phyloP scores from a whole-genome alignment of 2,329 filamentous ascomycete species.

The Pezicula radicicola region DNA sequence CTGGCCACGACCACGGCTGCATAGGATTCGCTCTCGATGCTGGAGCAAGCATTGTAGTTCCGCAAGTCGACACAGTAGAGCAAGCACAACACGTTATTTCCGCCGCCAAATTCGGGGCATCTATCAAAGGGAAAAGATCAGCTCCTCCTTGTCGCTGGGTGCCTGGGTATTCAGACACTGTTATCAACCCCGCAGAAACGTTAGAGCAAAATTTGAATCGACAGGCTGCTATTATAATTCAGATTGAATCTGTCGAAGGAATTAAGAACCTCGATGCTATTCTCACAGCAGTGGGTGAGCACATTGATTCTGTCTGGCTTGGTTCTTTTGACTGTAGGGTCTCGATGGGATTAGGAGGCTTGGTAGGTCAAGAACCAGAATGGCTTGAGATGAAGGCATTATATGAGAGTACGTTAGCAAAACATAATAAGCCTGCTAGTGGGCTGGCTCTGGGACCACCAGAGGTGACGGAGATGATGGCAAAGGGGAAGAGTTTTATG shows the following conservation, averaged over 20 bases:
- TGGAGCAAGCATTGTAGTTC: slow-evolving; percentile 44
- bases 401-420: slow-evolving; percentile 37
- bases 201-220: slow-evolving; percentile 39
- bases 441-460: slow-evolving; percentile 20
- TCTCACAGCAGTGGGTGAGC: slow-evolving; percentile 39
- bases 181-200: slow-evolving; percentile 28
- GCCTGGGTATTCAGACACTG: slow-evolving; percentile 36
- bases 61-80: slow-evolving; percentile 45
- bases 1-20: slow-evolving; percentile 42
- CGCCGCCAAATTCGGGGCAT: slow-evolving; percentile 40
- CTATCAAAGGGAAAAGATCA: slow-evolving; percentile 37
- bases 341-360: slow-evolving; percentile 38
- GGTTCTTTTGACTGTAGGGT: slow-evolving; percentile 41
- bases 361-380: slow-evolving; percentile 35
- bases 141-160: slow-evolving; percentile 41
- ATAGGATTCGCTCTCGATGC: slow-evolving; percentile 46
- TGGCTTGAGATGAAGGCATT: slow-evolving; percentile 36
- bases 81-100: slow-evolving; percentile 40
- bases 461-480: slow-evolving; percentile 12
- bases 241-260: slow-evolving; percentile 41
- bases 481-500: slow-evolving; percentile 19
- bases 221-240: slow-evolving; percentile 46
- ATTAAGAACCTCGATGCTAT: slow-evolving; percentile 47
- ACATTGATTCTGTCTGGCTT: slow-evolving; percentile 45
- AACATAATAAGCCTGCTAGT: slow-evolving; percentile 41